Percentiles rank a stretch among this genome's conserved stretches.
Evolutionary conservation across 306 rosid species (phyloP).

Genomic region (Alnus rubra): DNA sequence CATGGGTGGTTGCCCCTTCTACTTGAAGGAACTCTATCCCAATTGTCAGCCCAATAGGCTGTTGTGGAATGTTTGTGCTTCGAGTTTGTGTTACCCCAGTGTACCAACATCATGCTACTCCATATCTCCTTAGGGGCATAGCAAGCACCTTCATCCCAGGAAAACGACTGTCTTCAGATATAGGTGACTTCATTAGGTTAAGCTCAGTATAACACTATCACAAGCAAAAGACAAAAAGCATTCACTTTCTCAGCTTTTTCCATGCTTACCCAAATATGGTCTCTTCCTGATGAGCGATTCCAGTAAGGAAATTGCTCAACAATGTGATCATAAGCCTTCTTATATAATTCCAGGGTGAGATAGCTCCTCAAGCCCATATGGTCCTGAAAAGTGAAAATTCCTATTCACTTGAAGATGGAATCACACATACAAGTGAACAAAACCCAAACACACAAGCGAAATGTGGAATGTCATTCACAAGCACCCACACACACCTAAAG

Average conservation of each 20-base stretch:
- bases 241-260: slow-evolving; percentile 19
- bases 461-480: not conserved
- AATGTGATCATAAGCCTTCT: slow-evolving; percentile 72
- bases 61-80: slow-evolving; percentile 94
- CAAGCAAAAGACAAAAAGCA: slow-evolving; percentile 8
- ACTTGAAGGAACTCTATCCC: slow-evolving; percentile 69
- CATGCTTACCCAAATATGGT: slow-evolving; percentile 83
- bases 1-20: slow-evolving; percentile 86
- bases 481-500: not conserved
- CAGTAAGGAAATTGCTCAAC: slow-evolving; percentile 72
- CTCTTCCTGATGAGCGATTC: slow-evolving; percentile 92
- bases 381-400: slow-evolving; percentile 49
- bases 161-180: slow-evolving; percentile 78
- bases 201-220: not conserved
- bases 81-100: slow-evolving; percentile 96
- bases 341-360: slow-evolving; percentile 84
- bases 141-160: slow-evolving; percentile 99
- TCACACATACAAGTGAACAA: slow-evolving; percentile 18
- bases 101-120: slow-evolving; percentile 97
- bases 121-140: slow-evolving; percentile 99
- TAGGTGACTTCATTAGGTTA: slow-evolving; percentile 41
- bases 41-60: slow-evolving; percentile 90
- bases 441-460: not conserved
- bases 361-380: slow-evolving; percentile 90
- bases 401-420: slow-evolving; percentile 15